These are phyloP conservation scores for Synchytrium microbalum DNA, from an alignment of 371 early-diverging fungal genomes.

Conservation along the genomic window DNA sequence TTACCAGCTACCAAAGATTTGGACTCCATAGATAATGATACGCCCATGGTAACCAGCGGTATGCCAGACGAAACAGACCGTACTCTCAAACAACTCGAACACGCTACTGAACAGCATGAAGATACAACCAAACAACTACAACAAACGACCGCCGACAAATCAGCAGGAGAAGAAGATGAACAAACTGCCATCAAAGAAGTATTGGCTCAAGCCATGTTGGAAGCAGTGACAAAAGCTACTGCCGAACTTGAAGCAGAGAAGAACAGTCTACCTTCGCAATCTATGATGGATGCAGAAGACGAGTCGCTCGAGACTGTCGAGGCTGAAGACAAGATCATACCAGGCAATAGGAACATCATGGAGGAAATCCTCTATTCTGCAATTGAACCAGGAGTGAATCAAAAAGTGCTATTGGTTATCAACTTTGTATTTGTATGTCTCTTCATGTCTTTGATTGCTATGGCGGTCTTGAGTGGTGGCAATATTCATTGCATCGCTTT, in stretches of 20 bases:
- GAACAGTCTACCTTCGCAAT: background rate
- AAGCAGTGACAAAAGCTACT: background rate
- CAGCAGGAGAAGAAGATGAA: background rate
- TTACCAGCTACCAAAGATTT: no score
- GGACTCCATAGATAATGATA: no score
- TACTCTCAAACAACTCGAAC: background rate
- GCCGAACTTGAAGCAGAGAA: background rate
- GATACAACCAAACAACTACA: background rate
- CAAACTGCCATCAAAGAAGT: background rate
- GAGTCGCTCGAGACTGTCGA: background rate
- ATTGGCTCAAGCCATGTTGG: background rate
- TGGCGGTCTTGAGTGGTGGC: background rate
- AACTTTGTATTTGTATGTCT: conserved; percentile 1
- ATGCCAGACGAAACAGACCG: background rate
- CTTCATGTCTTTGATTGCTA: background rate
- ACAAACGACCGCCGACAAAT: background rate
- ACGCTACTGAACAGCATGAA: background rate
- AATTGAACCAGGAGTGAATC: conserved; percentile 1
- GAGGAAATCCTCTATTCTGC: background rate
- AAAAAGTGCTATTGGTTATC: background rate
- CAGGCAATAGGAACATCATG: background rate
- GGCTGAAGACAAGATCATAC: background rate
- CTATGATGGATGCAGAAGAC: background rate
- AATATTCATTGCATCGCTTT: background rate
- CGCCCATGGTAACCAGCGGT: background rate